These are phyloP conservation scores for Aurantiochytrium sp. DNA, from an alignment of 108 stramenopile genomes.

Conservation along the genomic window DNA sequence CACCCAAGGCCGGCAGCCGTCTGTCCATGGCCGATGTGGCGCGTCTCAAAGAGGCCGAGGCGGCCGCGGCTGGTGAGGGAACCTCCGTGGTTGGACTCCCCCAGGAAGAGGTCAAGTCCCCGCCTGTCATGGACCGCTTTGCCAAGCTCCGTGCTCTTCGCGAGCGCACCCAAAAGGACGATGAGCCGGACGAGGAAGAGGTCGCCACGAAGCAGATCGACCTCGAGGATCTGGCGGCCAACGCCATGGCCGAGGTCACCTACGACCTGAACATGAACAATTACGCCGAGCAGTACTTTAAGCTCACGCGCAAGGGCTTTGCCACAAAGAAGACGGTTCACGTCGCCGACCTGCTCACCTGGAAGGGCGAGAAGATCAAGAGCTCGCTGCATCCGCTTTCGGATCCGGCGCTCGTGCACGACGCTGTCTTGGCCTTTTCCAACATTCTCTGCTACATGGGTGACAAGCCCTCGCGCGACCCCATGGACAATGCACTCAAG, in stretches of 20 bases:
- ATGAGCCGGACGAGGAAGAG: neutral
- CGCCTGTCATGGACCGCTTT: neutral
- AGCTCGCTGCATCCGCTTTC: conserved; percentile 21
- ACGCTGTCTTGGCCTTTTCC: conserved; percentile 24
- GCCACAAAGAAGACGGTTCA: conserved; percentile 17
- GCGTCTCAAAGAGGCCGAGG: neutral
- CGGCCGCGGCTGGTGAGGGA: neutral
- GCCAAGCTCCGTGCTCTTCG: neutral
- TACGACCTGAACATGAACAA: conserved; percentile 6
- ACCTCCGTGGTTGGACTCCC: neutral
- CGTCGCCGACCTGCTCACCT: conserved; percentile 20
- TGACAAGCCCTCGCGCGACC: conserved; percentile 19
- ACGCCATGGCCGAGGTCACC: neutral
- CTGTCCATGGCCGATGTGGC: conserved; percentile 11
- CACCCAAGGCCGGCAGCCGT: neutral
- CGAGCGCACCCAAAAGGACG: neutral
- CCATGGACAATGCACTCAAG: conserved; percentile 27
- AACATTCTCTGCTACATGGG: conserved; percentile 45
- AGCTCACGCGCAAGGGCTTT: conserved; percentile 33
- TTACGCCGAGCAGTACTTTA: conserved; percentile 33
- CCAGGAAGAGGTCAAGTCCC: neutral
- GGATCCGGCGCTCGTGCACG: conserved; percentile 9
- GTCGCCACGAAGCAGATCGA: neutral
- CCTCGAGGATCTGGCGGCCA: neutral
- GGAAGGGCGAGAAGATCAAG: conserved; percentile 34